phyloP scores from a whole-genome alignment of 2,329 filamentous ascomycete species.

The Neonectria punicea region DNA sequence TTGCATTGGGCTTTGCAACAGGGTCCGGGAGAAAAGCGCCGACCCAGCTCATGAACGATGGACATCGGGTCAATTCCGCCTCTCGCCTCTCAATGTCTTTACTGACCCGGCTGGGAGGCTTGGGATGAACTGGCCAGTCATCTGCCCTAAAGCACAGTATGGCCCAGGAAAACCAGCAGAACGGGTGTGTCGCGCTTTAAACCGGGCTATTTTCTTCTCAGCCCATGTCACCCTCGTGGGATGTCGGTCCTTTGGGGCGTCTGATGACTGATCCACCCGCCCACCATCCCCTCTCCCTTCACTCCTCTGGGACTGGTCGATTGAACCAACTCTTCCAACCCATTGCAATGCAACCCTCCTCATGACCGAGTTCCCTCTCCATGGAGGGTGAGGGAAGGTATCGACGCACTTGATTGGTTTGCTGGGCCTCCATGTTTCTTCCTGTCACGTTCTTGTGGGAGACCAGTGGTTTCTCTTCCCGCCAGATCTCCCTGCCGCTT shows the following conservation, averaged over 20 bases:
- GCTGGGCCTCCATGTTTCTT: slow-evolving; percentile 13
- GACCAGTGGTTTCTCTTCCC: slow-evolving; percentile 12
- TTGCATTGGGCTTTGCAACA: slow-evolving; percentile 19
- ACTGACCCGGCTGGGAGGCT: slow-evolving; percentile 25
- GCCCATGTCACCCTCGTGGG: slow-evolving; percentile 28
- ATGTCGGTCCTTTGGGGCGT: slow-evolving; percentile 25
- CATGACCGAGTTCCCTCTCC: slow-evolving; percentile 25
- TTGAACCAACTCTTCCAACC: slow-evolving; percentile 11
- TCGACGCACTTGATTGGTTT: slow-evolving; percentile 27
- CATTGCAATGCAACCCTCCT: slow-evolving; percentile 33
- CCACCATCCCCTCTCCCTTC: slow-evolving; percentile 23
- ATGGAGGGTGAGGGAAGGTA: slow-evolving; percentile 24
- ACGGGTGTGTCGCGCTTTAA: slow-evolving; percentile 41
- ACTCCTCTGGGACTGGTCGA: slow-evolving; percentile 20
- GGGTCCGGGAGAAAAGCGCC: slow-evolving; percentile 34
- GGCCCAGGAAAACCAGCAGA: slow-evolving; percentile 32
- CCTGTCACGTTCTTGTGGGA: background rate
- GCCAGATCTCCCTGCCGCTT: slow-evolving; percentile 20
- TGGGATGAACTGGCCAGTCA: slow-evolving; percentile 35
- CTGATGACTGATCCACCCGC: slow-evolving; percentile 33
- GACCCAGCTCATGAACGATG: slow-evolving; percentile 40
- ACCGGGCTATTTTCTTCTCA: slow-evolving; percentile 36
- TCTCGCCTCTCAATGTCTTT: slow-evolving; percentile 29
- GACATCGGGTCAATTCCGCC: slow-evolving; percentile 37
- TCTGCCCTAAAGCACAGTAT: slow-evolving; percentile 33